Conservation (phyloP, 2,329 filamentous ascomycete species). For the Aspergillus ibericus region DNA sequence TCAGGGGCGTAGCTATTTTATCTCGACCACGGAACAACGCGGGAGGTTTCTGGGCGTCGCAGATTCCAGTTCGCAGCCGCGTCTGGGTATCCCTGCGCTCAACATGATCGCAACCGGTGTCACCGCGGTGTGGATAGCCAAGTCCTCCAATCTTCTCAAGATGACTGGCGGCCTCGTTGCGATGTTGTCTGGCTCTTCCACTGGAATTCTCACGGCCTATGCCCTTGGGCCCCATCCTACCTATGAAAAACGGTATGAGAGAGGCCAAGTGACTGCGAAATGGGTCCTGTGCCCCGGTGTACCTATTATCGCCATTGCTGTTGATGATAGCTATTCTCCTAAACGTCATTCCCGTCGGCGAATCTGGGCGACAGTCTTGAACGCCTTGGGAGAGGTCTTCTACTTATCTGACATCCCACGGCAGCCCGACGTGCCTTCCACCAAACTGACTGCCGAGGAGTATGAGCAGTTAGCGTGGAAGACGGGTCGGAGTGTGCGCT, state of each 20-base stretch:
- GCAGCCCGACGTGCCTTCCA: slow-evolving; percentile 51
- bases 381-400: slow-evolving; percentile 88
- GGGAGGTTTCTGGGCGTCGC: slow-evolving; percentile 71
- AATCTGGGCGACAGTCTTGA: slow-evolving; percentile 89
- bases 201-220: slow-evolving; percentile 80
- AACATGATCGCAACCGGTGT: slow-evolving; percentile 69
- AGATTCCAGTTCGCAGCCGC: slow-evolving; percentile 60
- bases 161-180: slow-evolving; percentile 76
- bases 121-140: slow-evolving; percentile 85
- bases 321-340: slow-evolving; percentile 78
- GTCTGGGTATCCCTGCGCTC: slow-evolving; percentile 74
- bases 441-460: slow-evolving; percentile 50
- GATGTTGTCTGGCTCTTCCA: slow-evolving; percentile 78
- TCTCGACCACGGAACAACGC: slow-evolving; percentile 69
- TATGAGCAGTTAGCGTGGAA: slow-evolving; percentile 72
- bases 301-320: slow-evolving; percentile 77
- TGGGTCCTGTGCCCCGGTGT: slow-evolving; percentile 93
- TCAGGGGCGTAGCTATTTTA: slow-evolving; percentile 77
- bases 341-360: slow-evolving; percentile 69
- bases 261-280: slow-evolving; percentile 78
- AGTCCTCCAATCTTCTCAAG: slow-evolving; percentile 69
- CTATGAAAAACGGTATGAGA: slow-evolving; percentile 62
- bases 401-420: slow-evolving; percentile 73
- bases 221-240: slow-evolving; percentile 65
- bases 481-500: slow-evolving; percentile 73